A percentile compares a stretch with the other conserved stretches of the same genome.
Evolutionary conservation across 2,329 filamentous ascomycete genomes (phyloP).

Genomic region (Fusarium sublunatum): DNA sequence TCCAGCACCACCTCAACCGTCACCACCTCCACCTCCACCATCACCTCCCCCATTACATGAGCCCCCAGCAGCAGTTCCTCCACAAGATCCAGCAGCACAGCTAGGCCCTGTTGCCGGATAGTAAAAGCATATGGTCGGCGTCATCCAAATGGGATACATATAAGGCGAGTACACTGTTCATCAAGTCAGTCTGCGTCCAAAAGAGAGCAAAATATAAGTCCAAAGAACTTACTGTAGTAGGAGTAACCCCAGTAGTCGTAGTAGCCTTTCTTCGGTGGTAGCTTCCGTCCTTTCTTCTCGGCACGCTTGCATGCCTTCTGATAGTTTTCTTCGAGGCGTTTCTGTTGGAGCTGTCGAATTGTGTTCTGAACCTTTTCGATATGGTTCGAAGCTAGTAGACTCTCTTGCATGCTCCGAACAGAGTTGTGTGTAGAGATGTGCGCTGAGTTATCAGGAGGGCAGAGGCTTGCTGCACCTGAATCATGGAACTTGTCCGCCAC

Average conservation of each 20-base stretch:
- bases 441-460: constrained; percentile 67
- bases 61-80: constrained; percentile 57
- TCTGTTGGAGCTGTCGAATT: constrained; percentile 35
- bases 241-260: constrained; percentile 66
- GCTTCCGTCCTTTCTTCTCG: constrained; percentile 59
- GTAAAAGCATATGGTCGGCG: constrained; percentile 59
- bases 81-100: constrained; percentile 62
- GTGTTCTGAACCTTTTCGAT: constrained; percentile 20
- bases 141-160: constrained; percentile 57
- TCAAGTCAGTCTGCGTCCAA: accelerated
- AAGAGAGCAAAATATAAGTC: accelerated
- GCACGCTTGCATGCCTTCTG: constrained; percentile 63
- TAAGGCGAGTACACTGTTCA: constrained; percentile 58
- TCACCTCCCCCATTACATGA: constrained; percentile 45
- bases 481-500: constrained; percentile 57
- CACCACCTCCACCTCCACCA: constrained; percentile 23
- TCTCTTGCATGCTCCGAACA: constrained; percentile 52
- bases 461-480: constrained; percentile 61
- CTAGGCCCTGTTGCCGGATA: constrained; percentile 50
- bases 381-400: constrained; percentile 3
- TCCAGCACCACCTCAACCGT: constrained; percentile 26
- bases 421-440: constrained; percentile 82
- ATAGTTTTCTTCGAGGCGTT: constrained; percentile 66
- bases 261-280: constrained; percentile 62
- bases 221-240: constrained; percentile 52